Conservation (phyloP, 2,329 filamentous ascomycete genomes). For the Penicillium sp. region DNA sequence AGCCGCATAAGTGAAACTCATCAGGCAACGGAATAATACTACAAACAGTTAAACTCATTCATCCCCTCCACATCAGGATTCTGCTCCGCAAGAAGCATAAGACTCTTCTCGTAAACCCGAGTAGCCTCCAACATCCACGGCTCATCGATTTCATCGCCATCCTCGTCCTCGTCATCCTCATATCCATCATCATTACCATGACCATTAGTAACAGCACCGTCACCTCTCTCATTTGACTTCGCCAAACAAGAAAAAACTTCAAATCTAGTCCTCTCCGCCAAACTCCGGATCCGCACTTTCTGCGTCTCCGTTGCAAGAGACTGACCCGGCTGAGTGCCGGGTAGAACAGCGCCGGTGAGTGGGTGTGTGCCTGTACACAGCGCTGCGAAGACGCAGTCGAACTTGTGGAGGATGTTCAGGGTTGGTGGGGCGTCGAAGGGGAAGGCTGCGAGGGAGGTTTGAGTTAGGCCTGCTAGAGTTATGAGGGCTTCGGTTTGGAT, state of each 20-base stretch:
- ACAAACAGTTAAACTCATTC: slow-evolving; percentile 20
- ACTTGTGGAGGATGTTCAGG: slow-evolving; percentile 69
- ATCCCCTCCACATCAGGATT: slow-evolving; percentile 8
- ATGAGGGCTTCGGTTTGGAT: slow-evolving; percentile 83
- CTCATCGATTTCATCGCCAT: slow-evolving; percentile 46
- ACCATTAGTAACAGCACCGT: slow-evolving; percentile 12
- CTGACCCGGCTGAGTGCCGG: slow-evolving; percentile 65
- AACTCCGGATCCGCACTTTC: slow-evolving; percentile 80
- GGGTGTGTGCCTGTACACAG: slow-evolving; percentile 67
- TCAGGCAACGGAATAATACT: background rate
- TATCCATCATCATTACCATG: slow-evolving; percentile 16
- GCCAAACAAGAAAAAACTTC: slow-evolving; percentile 12
- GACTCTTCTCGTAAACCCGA: slow-evolving; percentile 74
- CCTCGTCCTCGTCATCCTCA: slow-evolving; percentile 44
- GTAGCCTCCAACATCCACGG: slow-evolving; percentile 67
- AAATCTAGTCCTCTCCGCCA: slow-evolving; percentile 70
- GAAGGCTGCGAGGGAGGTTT: slow-evolving; percentile 70
- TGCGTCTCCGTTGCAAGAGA: slow-evolving; percentile 67
- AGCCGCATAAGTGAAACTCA: background rate
- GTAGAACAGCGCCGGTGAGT: slow-evolving; percentile 62
- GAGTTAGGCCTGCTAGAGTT: slow-evolving; percentile 69
- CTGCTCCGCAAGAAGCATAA: slow-evolving; percentile 67
- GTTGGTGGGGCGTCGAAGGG: slow-evolving; percentile 64
- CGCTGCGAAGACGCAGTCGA: slow-evolving; percentile 80
- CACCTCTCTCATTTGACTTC: slow-evolving; percentile 11